Evolutionary conservation across 306 rosid genomes (phyloP).

Genomic region (Cucurbita moschata): DNA sequence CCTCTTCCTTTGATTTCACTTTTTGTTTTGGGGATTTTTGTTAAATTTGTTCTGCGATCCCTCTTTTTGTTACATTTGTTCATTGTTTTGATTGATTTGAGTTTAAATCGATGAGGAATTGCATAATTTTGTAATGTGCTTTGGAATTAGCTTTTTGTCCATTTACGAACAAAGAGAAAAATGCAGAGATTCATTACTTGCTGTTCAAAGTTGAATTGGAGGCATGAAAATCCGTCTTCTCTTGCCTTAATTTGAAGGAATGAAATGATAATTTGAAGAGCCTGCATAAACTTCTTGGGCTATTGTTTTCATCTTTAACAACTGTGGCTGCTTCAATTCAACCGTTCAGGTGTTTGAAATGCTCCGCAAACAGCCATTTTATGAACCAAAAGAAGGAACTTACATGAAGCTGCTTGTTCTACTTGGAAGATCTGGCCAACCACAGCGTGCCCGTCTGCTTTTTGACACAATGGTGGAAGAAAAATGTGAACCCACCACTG

Average conservation of each 20-base stretch:
- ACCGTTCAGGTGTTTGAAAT: conserved; percentile 63
- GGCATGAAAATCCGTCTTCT: neutral
- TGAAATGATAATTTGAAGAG: neutral
- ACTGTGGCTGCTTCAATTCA: conserved; percentile 1
- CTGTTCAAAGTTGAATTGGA: neutral
- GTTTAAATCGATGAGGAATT: neutral
- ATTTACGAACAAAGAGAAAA: neutral
- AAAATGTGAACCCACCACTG: conserved; percentile 58
- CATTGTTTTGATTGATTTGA: neutral
- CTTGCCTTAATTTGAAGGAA: neutral
- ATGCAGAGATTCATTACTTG: neutral
- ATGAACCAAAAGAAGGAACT: conserved; percentile 90
- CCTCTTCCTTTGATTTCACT: conserved; percentile 3
- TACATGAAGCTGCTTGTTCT: conserved; percentile 80
- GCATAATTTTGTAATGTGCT: neutral
- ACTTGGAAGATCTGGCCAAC: conserved; percentile 76
- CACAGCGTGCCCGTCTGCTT: conserved; percentile 52
- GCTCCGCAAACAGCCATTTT: conserved; percentile 80
- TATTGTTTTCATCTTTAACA: neutral
- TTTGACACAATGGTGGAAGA: conserved; percentile 71
- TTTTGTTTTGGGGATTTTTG: neutral
- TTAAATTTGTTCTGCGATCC: neutral
- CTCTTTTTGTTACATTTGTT: neutral
- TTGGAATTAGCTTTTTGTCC: neutral
- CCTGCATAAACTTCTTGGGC: neutral